These are phyloP conservation scores for Nakazawaea pomicola DNA, from an alignment of 805 yeast species.

Conservation along the genomic window DNA sequence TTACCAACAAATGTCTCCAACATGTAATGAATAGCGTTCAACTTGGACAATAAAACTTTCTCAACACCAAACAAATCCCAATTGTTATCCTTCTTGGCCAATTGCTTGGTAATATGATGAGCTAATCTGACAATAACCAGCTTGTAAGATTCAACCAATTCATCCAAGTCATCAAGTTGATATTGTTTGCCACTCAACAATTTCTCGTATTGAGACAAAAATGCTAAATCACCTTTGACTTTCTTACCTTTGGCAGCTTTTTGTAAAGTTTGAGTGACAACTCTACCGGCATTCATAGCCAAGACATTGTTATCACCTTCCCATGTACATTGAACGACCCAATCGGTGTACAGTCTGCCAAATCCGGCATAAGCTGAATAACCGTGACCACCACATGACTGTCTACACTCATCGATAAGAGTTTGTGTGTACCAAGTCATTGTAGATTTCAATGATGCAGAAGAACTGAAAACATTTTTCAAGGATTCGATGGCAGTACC, in stretches of 20 bases:
- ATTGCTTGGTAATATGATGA: slow-evolving; percentile 24
- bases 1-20: slow-evolving; percentile 33
- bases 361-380: slow-evolving; percentile 90
- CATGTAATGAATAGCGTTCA: slow-evolving; percentile 46
- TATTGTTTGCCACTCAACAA: slow-evolving; percentile 16
- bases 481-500: slow-evolving; percentile 49
- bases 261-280: slow-evolving; percentile 50
- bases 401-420: slow-evolving; percentile 85
- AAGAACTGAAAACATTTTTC: slow-evolving; percentile 75
- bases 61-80: slow-evolving; percentile 44
- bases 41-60: slow-evolving; percentile 42
- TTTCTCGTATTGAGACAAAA: slow-evolving; percentile 27
- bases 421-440: slow-evolving; percentile 82
- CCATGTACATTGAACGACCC: slow-evolving; percentile 99
- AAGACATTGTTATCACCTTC: slow-evolving; percentile 93
- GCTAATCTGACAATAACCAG: slow-evolving; percentile 35
- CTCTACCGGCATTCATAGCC: slow-evolving; percentile 79
- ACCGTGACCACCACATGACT: slow-evolving; percentile 95
- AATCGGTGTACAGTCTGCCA: slow-evolving; percentile 83
- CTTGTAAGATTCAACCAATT: slow-evolving; percentile 34
- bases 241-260: slow-evolving; percentile 35
- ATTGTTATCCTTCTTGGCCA: slow-evolving; percentile 30
- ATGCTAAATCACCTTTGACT: slow-evolving; percentile 42
- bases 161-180: slow-evolving; percentile 22
- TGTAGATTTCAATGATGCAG: slow-evolving; percentile 86